Conservation (phyloP, 2,329 filamentous ascomycete species). For the Aspergillus novofumigatus region DNA sequence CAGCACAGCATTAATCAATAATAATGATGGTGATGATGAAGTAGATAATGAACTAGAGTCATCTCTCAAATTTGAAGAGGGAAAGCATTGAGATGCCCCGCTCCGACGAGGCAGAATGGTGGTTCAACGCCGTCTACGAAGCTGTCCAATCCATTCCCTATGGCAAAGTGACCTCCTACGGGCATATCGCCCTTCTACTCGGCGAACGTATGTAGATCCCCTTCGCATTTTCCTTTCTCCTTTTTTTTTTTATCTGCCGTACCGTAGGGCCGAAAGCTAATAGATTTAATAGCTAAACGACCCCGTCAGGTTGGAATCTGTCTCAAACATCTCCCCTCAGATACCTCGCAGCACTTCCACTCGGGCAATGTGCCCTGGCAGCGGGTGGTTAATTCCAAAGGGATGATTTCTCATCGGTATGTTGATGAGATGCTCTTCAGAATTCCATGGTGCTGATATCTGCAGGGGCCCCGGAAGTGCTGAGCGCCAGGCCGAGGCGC, state of each 20-base stretch:
- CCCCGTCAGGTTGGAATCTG: conserved; percentile 85
- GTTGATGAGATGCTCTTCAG: conserved; percentile 13
- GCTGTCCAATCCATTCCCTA: conserved; percentile 80
- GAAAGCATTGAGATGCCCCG: conserved; percentile 34
- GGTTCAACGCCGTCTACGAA: conserved; percentile 65
- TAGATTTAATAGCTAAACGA: conserved; percentile 54
- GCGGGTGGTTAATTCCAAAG: conserved; percentile 82
- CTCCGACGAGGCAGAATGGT: conserved; percentile 46
- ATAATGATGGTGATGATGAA: neutral
- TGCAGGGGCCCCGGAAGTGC: conserved; percentile 41
- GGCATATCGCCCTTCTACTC: conserved; percentile 61
- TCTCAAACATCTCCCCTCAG: conserved; percentile 73
- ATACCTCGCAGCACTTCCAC: conserved; percentile 57
- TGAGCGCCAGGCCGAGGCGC: conserved; percentile 38
- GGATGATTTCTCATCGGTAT: conserved; percentile 78
- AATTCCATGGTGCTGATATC: neutral
- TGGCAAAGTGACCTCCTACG: conserved; percentile 84
- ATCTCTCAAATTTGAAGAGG: neutral
- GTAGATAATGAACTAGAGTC: neutral
- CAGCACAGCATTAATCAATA: neutral
- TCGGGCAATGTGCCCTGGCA: conserved; percentile 86
- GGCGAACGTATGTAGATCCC: conserved; percentile 54
- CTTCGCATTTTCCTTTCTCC: conserved; percentile 63
- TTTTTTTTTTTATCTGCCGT: neutral
- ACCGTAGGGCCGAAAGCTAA: neutral